phyloP scores from a whole-genome alignment of 2,329 filamentous ascomycete species.

The Diaporthe sp. region DNA sequence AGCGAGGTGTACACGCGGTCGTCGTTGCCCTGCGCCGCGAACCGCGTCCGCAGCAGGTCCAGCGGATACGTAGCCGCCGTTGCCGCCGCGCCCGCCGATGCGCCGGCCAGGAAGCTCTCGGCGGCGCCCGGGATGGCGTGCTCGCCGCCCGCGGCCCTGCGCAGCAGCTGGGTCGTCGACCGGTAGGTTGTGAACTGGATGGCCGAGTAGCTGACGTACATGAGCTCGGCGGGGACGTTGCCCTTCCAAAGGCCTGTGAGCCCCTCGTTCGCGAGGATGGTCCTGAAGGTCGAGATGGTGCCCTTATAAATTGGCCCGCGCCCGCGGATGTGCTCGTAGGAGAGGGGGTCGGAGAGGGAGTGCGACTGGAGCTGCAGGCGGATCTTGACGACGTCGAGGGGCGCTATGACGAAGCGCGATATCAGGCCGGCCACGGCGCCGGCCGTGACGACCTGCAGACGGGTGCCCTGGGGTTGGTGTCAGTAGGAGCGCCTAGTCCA shows the following conservation, averaged over 20 bases:
- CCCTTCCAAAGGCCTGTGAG: constrained; percentile 95
- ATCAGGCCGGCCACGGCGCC: constrained; percentile 83
- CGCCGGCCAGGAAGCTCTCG: constrained; percentile 88
- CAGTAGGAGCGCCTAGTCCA: constrained; percentile 1
- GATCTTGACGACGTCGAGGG: constrained; percentile 98
- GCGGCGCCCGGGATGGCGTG: constrained; percentile 72
- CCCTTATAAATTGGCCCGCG: constrained; percentile 76
- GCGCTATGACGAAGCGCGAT: constrained; percentile 93
- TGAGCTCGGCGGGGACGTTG: constrained; percentile 93
- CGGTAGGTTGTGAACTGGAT: constrained; percentile 93
- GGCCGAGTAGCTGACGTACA: constrained; percentile 93
- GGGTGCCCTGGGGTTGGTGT: constrained; percentile 62
- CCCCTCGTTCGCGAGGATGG: constrained; percentile 86
- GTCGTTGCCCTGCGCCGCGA: constrained; percentile 89
- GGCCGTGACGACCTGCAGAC: constrained; percentile 68
- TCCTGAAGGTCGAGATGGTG: constrained; percentile 79
- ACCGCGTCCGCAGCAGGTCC: constrained; percentile 92
- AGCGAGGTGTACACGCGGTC: constrained; percentile 84
- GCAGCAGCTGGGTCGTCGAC: constrained; percentile 77
- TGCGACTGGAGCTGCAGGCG: constrained; percentile 94
- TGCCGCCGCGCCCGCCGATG: constrained; percentile 83
- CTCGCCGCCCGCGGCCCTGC: constrained; percentile 54
- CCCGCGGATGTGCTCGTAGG: constrained; percentile 63
- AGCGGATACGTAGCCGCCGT: constrained; percentile 92
- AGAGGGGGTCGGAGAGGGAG: constrained; percentile 81